Evolutionary conservation across 164 flowering plant species (phyloP).

Genomic region (Cinnamomum chago): DNA sequence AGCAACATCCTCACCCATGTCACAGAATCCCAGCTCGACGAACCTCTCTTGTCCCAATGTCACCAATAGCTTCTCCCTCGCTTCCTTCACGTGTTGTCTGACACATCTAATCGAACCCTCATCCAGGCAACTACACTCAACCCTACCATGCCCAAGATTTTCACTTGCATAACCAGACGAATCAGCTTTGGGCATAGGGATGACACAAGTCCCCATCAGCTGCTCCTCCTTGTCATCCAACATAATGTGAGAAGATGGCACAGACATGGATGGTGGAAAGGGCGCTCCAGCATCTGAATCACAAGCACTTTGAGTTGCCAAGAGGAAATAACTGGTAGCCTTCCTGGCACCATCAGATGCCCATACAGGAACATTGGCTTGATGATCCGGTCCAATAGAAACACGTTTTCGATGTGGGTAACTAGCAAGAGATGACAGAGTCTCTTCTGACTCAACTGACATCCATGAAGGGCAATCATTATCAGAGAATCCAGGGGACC

Average conservation of each 20-base stretch:
- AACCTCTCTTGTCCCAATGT: conserved; percentile 44
- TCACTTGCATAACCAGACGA: not conserved
- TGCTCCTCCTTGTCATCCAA: conserved; percentile 12
- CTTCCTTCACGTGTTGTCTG: conserved; percentile 56
- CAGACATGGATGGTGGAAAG: conserved; percentile 5
- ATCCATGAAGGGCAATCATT: conserved; percentile 14
- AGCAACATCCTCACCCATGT: conserved; percentile 74
- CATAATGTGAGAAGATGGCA: not conserved
- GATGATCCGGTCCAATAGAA: conserved; percentile 43
- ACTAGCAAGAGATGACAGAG: conserved; percentile 19
- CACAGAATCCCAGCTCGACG: conserved; percentile 51
- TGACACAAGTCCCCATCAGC: conserved; percentile 46
- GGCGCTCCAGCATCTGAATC: conserved; percentile 1
- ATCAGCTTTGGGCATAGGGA: conserved; percentile 42
- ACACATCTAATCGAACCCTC: conserved; percentile 57
- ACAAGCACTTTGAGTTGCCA: not conserved
- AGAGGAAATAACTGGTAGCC: not conserved
- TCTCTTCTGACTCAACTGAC: conserved; percentile 20
- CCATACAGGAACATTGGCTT: conserved; percentile 46
- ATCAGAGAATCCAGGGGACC: conserved; percentile 17
- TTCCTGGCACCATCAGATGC: conserved; percentile 5
- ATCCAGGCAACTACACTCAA: conserved; percentile 55
- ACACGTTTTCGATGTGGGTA: conserved; percentile 31
- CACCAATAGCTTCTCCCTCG: conserved; percentile 40
- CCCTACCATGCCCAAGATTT: conserved; percentile 29